These are phyloP conservation scores for Beauveria australis DNA, from an alignment of 2,329 filamentous ascomycete genomes.

Conservation along the genomic window DNA sequence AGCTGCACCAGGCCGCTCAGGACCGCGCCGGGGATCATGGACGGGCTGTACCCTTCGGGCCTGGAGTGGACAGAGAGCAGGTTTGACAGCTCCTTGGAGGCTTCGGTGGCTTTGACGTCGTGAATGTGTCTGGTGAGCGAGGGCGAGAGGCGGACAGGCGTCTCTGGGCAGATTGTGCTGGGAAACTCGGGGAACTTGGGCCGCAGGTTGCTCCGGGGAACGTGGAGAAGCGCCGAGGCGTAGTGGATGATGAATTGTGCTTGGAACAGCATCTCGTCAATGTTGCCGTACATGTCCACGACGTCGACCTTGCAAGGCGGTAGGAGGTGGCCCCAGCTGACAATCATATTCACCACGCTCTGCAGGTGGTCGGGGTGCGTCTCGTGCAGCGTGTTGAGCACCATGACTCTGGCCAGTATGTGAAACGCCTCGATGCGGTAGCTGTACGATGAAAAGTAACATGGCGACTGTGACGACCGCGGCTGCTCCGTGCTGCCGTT, in stretches of 20 bases:
- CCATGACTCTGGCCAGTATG: neutral
- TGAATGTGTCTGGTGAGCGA: neutral
- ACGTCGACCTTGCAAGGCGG: neutral
- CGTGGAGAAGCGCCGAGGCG: neutral
- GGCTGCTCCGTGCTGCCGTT: neutral
- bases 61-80: neutral
- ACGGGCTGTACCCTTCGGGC: neutral
- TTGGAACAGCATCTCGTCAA: slow-evolving; percentile 3
- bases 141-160: neutral
- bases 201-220: neutral
- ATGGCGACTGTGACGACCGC: neutral
- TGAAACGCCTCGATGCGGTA: slow-evolving; percentile 3
- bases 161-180: neutral
- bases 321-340: slow-evolving; percentile 1
- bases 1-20: neutral
- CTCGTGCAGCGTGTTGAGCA: slow-evolving; percentile 4
- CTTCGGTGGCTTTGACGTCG: neutral
- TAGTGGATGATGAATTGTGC: slow-evolving; percentile 1
- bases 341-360: neutral
- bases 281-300: slow-evolving; percentile 3
- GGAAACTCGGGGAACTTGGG: neutral
- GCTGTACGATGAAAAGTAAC: neutral
- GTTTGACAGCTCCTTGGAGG: neutral
- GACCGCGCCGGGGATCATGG: neutral
- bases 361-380: slow-evolving; percentile 3